These are phyloP conservation scores for Pistacia vera DNA, from an alignment of 345 rosid genomes.

Conservation along the genomic window DNA sequence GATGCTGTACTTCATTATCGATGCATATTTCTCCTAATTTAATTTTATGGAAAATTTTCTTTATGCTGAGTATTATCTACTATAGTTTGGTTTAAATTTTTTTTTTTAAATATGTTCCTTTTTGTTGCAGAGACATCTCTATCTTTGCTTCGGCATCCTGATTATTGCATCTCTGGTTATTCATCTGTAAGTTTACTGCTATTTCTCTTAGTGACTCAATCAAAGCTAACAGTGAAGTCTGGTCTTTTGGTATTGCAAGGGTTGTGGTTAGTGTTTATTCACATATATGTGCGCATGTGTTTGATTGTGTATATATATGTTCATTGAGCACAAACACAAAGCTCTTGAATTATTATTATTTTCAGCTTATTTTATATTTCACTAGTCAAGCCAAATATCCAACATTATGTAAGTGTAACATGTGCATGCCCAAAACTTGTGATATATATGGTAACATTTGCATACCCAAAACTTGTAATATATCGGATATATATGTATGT, in stretches of 20 bases:
- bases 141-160: conserved; percentile 93
- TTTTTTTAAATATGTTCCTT: conserved; percentile 1
- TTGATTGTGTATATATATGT: too few species aligned
- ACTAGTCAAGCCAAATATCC: neutral
- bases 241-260: neutral
- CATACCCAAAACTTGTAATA: too few species aligned
- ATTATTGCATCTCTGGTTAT: conserved; percentile 94
- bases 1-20: conserved; percentile 1
- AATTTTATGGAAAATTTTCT: neutral
- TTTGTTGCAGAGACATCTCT: conserved; percentile 74
- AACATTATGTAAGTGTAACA: neutral
- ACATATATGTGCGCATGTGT: neutral
- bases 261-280: neutral
- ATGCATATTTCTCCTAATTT: neutral
- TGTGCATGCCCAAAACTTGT: neutral
- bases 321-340: neutral
- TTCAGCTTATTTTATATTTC: neutral
- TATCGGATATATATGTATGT: too few species aligned
- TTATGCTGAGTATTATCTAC: neutral
- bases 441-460: neutral
- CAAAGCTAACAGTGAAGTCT: neutral
- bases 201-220: neutral
- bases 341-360: neutral
- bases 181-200: conserved; percentile 64
- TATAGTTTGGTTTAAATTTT: neutral